phyloP scores from a whole-genome alignment of 257 asterid species.

The Ballota nigra region DNA sequence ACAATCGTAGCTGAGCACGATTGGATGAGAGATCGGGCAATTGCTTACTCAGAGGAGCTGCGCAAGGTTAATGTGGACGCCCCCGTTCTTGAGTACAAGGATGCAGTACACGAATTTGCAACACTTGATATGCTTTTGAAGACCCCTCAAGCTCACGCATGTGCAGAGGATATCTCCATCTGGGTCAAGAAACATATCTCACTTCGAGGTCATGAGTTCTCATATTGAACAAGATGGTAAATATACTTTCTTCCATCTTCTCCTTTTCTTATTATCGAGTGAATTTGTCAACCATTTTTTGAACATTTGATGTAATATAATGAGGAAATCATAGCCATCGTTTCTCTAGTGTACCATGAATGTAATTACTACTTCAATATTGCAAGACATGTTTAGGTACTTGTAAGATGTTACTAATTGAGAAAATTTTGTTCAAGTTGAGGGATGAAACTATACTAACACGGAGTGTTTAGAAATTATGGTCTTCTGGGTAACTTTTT shows the following conservation, averaged over 20 bases:
- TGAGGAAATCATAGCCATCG: no score
- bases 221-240: constrained; percentile 45
- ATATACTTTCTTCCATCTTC: neutral
- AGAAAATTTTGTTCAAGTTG: neutral
- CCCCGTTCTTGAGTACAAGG: constrained; percentile 86
- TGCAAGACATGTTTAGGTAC: neutral
- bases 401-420: neutral
- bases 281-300: constrained; percentile 34
- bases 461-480: no score
- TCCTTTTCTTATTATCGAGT: neutral
- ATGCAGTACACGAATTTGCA: constrained; percentile 88
- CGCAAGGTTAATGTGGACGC: constrained; percentile 87
- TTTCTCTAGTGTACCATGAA: neutral
- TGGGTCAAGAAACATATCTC: constrained; percentile 94
- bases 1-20: constrained; percentile 90
- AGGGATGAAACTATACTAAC: neutral
- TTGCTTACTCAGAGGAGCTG: constrained; percentile 91
- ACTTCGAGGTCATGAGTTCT: constrained; percentile 87
- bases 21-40: constrained; percentile 93
- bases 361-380: no score
- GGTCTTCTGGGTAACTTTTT: neutral
- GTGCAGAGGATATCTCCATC: constrained; percentile 84
- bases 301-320: neutral
- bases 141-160: constrained; percentile 88
- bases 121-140: constrained; percentile 82